Base-by-base conservation (phyloP, 2,329 filamentous ascomycete genomes). In the Phaeosphaeriaceae sp. region DNA sequence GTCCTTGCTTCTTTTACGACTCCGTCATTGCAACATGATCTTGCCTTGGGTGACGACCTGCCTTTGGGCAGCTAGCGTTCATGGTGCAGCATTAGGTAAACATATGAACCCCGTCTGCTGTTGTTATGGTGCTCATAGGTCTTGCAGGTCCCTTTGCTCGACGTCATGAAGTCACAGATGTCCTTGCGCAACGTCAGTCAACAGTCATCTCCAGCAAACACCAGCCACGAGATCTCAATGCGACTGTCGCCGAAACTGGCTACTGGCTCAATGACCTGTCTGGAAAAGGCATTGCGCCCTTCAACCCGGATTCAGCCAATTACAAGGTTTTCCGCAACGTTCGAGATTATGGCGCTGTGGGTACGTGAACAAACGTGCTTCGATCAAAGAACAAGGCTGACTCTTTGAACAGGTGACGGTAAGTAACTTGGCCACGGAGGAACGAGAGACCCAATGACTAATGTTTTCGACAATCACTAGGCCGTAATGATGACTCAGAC, bases 241-340 rank as follows among this genome's bases (percentile, higher is more conserved):
- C 57, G 24, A 51, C 58, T 19, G 40, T 22, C 45, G 13, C 27
- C 22, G 20, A 58, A 13, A 63, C 70, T 54, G 65, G 67, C 11
- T 82, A 79, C 63, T 82, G 80, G 80, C 63, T 80, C 19, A 77
- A 74, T 7, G 74, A 78, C 27, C 77, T 82, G 17, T 75, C 72
- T n/a, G 76, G 80, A 21, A 77, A 78, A 57, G 80, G 80, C 48
- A 73, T 70, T 48, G 71, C 76, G n/a, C 69, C 79, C 0, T 82
- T 81, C 65, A 76, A 77, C 46, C 25, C 60, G 15, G 73, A 70
- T 42, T 78, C 80, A 33, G 56, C 66, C 11, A 66, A 66, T 1
- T 83, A 82, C 65, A 75, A 78, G 42, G 72, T 81, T 7, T 82
- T 74, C 52, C 74, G 80, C 19, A 81, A 81, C 49, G 79, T 82